Conservation (phyloP, 495 filamentous ascomycete genomes). For the Neurospora africana region DNA sequence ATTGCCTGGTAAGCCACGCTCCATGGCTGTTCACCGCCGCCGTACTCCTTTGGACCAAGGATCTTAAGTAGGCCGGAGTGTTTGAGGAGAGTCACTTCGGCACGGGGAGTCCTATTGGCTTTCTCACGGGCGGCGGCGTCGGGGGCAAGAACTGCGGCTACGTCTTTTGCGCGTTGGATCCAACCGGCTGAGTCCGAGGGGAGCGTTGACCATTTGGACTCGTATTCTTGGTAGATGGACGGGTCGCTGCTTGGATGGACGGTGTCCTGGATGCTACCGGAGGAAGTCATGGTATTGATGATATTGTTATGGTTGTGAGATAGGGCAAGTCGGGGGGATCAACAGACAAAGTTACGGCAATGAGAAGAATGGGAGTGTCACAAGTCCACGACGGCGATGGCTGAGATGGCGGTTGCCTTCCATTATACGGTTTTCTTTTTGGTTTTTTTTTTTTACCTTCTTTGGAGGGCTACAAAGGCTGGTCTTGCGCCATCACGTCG, state of each 20-base stretch:
- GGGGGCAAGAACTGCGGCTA: slow-evolving; percentile 39
- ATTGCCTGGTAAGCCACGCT: slow-evolving; percentile 45
- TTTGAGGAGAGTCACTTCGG: slow-evolving; percentile 48
- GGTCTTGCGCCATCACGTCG: background rate
- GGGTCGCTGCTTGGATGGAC: slow-evolving; percentile 36
- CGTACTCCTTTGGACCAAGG: slow-evolving; percentile 43
- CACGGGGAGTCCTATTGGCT: slow-evolving; percentile 45
- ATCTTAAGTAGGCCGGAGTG: slow-evolving; percentile 45
- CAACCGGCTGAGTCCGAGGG: slow-evolving; percentile 37
- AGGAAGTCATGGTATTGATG: slow-evolving; percentile 1
- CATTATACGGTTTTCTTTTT: background rate
- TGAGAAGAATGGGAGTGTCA: background rate
- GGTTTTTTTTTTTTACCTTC: too few species aligned
- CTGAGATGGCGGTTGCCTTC: background rate
- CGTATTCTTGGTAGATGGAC: slow-evolving; percentile 37
- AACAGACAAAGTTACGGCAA: background rate
- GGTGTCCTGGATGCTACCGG: background rate
- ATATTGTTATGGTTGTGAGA: background rate
- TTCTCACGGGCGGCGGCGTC: slow-evolving; percentile 44
- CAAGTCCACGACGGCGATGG: background rate
- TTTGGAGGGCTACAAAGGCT: background rate
- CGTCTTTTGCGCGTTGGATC: slow-evolving; percentile 42
- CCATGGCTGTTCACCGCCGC: slow-evolving; percentile 49
- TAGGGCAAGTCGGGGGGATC: background rate
- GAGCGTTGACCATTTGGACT: slow-evolving; percentile 34